Evolutionary conservation across 257 asterid species (phyloP).

Genomic region (Nicotiana attenuata): DNA sequence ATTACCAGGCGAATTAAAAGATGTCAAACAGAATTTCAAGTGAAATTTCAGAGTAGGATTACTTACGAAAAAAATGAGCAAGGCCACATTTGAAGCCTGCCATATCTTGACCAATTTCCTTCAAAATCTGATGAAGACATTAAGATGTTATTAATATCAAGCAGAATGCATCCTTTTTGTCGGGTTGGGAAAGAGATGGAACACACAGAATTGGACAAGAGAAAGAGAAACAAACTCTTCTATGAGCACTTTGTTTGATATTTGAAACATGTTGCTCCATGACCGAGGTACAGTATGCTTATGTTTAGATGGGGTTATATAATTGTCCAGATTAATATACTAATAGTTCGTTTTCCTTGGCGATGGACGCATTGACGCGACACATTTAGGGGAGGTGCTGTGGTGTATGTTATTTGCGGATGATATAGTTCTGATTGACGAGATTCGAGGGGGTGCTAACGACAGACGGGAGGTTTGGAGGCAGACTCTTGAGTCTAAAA

Average conservation of each 20-base stretch:
- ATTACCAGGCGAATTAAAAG: background rate
- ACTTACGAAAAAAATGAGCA: slow-evolving; percentile 84
- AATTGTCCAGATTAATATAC: background rate
- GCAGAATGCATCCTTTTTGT: background rate
- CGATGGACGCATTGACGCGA: too few species aligned
- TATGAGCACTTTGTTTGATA: background rate
- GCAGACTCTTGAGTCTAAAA: too few species aligned
- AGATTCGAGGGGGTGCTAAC: too few species aligned
- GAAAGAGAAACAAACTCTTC: background rate
- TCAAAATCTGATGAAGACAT: slow-evolving; percentile 50
- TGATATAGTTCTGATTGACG: too few species aligned
- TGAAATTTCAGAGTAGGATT: background rate
- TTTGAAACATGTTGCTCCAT: background rate
- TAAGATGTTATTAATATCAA: slow-evolving; percentile 1
- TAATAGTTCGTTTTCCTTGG: background rate
- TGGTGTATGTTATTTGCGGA: too few species aligned
- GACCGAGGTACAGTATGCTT: background rate
- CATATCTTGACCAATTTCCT: slow-evolving; percentile 82
- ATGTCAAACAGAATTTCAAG: slow-evolving; percentile 6
- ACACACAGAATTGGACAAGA: background rate
- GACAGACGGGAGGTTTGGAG: too few species aligned
- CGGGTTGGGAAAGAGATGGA: background rate
- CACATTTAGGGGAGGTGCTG: too few species aligned
- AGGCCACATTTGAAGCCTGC: slow-evolving; percentile 83
- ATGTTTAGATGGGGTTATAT: background rate